Percentiles rank a stretch among this genome's conserved stretches.
Conservation (phyloP, 108 stramenopile genomes). For the Chaetoceros tenuissimus region DNA sequence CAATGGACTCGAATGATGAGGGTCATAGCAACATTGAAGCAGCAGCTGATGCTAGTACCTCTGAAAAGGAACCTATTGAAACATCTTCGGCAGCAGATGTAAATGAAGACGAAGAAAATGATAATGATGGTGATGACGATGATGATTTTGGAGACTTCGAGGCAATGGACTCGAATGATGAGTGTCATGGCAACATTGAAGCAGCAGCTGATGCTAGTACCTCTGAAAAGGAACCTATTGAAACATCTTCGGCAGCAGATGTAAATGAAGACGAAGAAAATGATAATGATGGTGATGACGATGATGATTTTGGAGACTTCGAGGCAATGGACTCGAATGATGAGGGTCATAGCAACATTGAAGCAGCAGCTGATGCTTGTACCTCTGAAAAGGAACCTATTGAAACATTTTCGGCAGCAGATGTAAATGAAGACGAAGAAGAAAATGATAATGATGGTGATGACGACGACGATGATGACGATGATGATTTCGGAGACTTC, state of each 20-base stretch:
- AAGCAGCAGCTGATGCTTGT: no score
- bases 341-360: neutral
- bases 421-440: neutral
- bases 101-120: neutral
- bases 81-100: no score
- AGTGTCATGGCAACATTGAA: neutral
- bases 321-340: neutral
- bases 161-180: no score
- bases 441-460: neutral
- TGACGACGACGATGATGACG: neutral
- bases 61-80: neutral
- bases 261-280: neutral
- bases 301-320: neutral
- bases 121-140: neutral
- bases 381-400: neutral
- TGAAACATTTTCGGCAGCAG: neutral
- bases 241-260: no score
- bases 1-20: no score
- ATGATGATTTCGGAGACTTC: neutral
- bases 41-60: neutral
- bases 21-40: no score
- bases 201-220: no score
- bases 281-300: neutral
- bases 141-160: neutral
- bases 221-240: no score